phyloP scores from a whole-genome alignment of 441 rosid genomes.

The Macaranga tanarius region DNA sequence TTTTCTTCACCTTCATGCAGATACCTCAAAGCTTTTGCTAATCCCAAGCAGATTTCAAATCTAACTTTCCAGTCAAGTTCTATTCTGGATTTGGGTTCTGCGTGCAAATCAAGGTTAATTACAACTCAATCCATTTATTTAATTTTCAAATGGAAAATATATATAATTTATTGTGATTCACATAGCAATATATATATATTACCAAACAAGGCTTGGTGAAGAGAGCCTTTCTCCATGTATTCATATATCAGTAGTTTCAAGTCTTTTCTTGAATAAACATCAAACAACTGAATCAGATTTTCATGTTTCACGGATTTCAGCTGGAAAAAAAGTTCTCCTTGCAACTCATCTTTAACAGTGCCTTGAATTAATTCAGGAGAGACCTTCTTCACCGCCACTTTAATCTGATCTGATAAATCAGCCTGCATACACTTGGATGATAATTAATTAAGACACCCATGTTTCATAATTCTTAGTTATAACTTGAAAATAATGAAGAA shows the following conservation, averaged over 20 bases:
- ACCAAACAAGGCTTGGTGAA: slow-evolving; percentile 11
- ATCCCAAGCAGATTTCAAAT: slow-evolving; percentile 15
- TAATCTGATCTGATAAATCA: not conserved
- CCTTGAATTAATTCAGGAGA: not conserved
- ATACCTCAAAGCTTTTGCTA: slow-evolving; percentile 13
- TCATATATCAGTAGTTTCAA: slow-evolving; percentile 10
- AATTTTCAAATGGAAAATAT: too few relatives aligned
- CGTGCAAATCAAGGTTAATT: too few relatives aligned
- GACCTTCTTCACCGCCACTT: slow-evolving; percentile 11
- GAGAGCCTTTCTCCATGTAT: not conserved
- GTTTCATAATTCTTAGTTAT: too few relatives aligned
- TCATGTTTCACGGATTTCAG: not conserved
- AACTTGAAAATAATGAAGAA: not conserved
- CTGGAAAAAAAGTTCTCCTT: slow-evolving; percentile 5
- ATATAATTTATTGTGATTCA: too few relatives aligned
- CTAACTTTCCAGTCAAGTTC: slow-evolving; percentile 16
- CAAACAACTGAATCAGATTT: not conserved
- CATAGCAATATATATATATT: too few relatives aligned
- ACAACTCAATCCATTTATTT: too few relatives aligned
- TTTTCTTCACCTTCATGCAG: slow-evolving; percentile 5
- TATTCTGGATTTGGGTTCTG: too few relatives aligned
- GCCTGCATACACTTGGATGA: not conserved
- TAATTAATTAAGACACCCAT: too few relatives aligned
- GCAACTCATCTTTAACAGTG: not conserved
- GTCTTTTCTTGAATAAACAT: not conserved